Base-by-base conservation (phyloP, 192 early-diverging fungal genomes). In the Backusella macrospora region DNA sequence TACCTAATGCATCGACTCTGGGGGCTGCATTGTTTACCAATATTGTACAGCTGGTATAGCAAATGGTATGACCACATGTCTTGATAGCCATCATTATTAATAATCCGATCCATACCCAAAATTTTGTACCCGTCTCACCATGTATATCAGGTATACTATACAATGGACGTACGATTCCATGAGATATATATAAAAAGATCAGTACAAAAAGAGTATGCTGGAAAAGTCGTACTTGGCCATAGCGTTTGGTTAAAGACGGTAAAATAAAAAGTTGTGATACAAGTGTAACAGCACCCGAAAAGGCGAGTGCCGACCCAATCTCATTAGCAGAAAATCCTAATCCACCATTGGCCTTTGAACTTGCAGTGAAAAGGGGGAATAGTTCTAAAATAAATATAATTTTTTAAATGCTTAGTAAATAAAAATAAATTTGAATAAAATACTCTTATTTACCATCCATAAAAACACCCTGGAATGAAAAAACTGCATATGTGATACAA, bases 1-100 rank as follows among this genome's bases (percentile, higher is more conserved):
- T 81, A 29, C 89, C 89, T 10, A 88, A 71, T 45, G 81, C 39
- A 69, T 83, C 65, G 10, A 37, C 64, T 4, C 74, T 37, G 4
- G 85, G 81, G 0, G 84, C 78, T 2, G 86, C 84, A 63, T 90
- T 85, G 26, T 68, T 83, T 48, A 89, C 73, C 71, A 86, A 68
- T 45, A 86, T 78, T 68, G 82, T 85, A 29, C 77, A 70, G 6
- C 81, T 73, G 0, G 87, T 86, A 64, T 80, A 86, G 0, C 76
- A 72, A 26, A 83, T 70, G 9, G 74, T 73, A 12, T 39, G 40
- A 14, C 65, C 76, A 0, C 76, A 15, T n/a, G 78, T 73, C 55
- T 73, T 76, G 46, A 76, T 21, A 0, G 65, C 64, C 5, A 80
- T 23, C 14, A 42, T 42, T 9, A 21, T n/a, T 6, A 80, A 49